phyloP scores from a whole-genome alignment of 768 basidiomycete genomes.

The Collybiopsis confluens region DNA sequence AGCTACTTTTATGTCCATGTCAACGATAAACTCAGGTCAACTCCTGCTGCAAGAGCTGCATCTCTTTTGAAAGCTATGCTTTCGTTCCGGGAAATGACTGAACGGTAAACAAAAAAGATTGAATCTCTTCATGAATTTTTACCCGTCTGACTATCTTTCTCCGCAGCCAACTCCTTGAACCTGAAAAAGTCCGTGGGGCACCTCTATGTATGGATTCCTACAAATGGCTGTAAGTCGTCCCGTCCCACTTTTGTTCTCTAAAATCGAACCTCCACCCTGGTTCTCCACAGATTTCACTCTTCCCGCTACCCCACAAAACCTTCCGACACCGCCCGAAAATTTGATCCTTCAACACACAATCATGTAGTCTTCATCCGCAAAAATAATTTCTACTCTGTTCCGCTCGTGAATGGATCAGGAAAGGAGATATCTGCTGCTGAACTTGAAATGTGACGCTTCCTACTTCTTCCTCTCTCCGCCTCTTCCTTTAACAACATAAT shows the following conservation, averaged over 20 bases:
- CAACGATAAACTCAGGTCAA: conserved; percentile 50
- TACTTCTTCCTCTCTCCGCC: neutral
- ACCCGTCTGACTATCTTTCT: conserved; percentile 17
- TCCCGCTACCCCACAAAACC: conserved; percentile 84
- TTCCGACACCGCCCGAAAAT: conserved; percentile 80
- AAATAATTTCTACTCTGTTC: conserved; percentile 85
- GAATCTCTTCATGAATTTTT: no score
- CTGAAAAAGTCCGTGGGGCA: conserved; percentile 73
- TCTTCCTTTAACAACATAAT: neutral
- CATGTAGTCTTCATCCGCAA: conserved; percentile 90
- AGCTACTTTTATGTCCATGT: conserved; percentile 94
- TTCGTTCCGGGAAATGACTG: conserved; percentile 78
- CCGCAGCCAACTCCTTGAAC: conserved; percentile 70
- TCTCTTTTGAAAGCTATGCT: conserved; percentile 80
- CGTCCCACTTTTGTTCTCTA: no score
- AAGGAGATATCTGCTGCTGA: conserved; percentile 73
- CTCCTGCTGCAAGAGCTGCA: conserved; percentile 73
- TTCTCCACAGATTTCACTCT: conserved; percentile 74
- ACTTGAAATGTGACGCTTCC: conserved; percentile 58
- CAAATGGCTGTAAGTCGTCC: conserved; percentile 80
- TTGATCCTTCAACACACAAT: conserved; percentile 68
- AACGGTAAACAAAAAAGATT: no score
- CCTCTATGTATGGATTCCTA: conserved; percentile 94
- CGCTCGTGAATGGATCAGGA: conserved; percentile 54
- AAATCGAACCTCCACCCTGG: neutral